Base-by-base conservation (phyloP, 331 rosid species). In the Malus hybrid region DNA sequence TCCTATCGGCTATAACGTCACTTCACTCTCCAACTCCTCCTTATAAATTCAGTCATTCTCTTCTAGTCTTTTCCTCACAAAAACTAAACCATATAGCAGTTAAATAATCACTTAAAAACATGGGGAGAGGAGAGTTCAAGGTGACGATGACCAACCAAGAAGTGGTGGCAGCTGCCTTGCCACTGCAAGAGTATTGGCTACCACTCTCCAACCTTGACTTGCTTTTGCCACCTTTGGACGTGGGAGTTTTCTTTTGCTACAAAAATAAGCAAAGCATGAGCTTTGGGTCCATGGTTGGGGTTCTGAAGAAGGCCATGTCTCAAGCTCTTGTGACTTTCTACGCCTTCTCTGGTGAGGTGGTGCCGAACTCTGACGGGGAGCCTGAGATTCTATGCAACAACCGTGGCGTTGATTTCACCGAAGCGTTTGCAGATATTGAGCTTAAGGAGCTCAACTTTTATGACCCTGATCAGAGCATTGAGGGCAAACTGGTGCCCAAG, bases 121-220 rank as follows among this genome's bases (percentile, higher is more conserved):
- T 76, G 84, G 77, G 24, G 50, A 36, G 32, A n/a, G 82, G 71
- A 75, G 75, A 36, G 3, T 86, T 85, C 72, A 44, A 1, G 2
- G 88, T 90, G 66, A 80, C 10, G 10, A 80, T 73, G 59, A 83
- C 2, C 15, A 79, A 77, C 68, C 79, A 76, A 42, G 91, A 84
- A 70, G 80, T 84, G 66, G 97, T 91, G 64, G 82, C 86, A 0
- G 79, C 90, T 0, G 70, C 64, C 34, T 66, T 86, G 36, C 94
- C 94, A 9, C 6, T 86, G 85, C 90, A 89, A 65, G 81, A 89
- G 12, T 85, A 89, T 22, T 83, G 90, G 91, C 86, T 91, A 2
- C 91, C 94, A 36, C 82, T 91, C 42, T 89, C 94, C 29, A 87
- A 91, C 78, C 92, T 89, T 34, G 97, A 91, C 79, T 81, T 89